These are phyloP conservation scores for Fusarium chuoi DNA, from an alignment of 2,329 filamentous ascomycete species.

Conservation along the genomic window DNA sequence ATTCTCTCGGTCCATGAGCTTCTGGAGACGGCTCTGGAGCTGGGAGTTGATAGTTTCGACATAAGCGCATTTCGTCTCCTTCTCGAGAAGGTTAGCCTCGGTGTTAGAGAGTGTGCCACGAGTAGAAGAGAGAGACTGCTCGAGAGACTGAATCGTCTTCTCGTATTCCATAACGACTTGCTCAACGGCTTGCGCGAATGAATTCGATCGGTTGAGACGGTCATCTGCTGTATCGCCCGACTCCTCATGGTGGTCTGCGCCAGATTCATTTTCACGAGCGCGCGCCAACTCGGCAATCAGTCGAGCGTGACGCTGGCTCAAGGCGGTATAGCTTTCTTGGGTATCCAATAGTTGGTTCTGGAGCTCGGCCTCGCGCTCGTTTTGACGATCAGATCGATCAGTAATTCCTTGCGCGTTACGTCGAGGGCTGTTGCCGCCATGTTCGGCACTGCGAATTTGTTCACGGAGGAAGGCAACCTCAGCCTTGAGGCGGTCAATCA, in stretches of 20 bases:
- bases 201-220: slow-evolving; percentile 91
- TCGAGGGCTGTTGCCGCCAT: slow-evolving; percentile 64
- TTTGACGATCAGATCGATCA: slow-evolving; percentile 81
- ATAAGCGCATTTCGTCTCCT: slow-evolving; percentile 93
- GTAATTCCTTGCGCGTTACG: slow-evolving; percentile 64
- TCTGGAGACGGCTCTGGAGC: slow-evolving; percentile 89
- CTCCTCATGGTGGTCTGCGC: slow-evolving; percentile 67
- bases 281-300: slow-evolving; percentile 93
- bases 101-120: slow-evolving; percentile 83
- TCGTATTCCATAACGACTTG: slow-evolving; percentile 97
- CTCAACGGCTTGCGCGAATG: slow-evolving; percentile 94
- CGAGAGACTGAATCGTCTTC: slow-evolving; percentile 94
- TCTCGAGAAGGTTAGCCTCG: slow-evolving; percentile 89
- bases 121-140: slow-evolving; percentile 90
- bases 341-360: slow-evolving; percentile 93
- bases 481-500: slow-evolving; percentile 92
- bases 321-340: slow-evolving; percentile 92
- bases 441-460: slow-evolving; percentile 83
- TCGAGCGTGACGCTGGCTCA: slow-evolving; percentile 94
- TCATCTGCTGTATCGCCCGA: slow-evolving; percentile 84
- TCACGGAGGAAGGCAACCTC: slow-evolving; percentile 94
- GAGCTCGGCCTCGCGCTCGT: slow-evolving; percentile 86
- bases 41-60: slow-evolving; percentile 92
- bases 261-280: slow-evolving; percentile 76
- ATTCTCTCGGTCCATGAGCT: slow-evolving; percentile 88